A percentile compares a stretch with the other conserved stretches of the same genome.
These are phyloP conservation scores for Suhomyces choctaworum DNA, from an alignment of 1,139 yeast genomes.

Conservation along the genomic window DNA sequence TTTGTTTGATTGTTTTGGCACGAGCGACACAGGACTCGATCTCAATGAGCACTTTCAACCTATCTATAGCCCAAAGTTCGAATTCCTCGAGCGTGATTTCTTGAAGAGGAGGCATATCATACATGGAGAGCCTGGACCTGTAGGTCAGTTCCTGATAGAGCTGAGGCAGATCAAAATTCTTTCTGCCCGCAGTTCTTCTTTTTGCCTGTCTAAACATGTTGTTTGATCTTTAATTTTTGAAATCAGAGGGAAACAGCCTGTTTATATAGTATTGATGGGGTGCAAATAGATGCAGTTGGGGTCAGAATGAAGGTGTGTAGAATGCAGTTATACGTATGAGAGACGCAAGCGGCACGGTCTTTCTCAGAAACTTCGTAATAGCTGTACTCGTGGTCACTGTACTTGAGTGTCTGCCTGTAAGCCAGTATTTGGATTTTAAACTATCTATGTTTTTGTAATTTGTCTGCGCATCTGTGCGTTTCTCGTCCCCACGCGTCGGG, in stretches of 20 bases:
- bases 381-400: too few species aligned
- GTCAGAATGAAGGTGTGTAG: too few species aligned
- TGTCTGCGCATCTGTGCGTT: too few species aligned
- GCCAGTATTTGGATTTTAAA: too few species aligned
- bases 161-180: conserved; percentile 54
- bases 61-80: conserved; percentile 93
- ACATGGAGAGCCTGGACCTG: conserved; percentile 57
- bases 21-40: conserved; percentile 75
- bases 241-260: not conserved
- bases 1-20: conserved; percentile 63
- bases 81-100: conserved; percentile 91
- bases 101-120: conserved; percentile 70
- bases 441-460: too few species aligned
- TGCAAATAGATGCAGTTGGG: too few species aligned
- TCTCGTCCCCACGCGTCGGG: conserved; percentile 4
- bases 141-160: conserved; percentile 20
- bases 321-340: too few species aligned
- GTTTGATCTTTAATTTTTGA: too few species aligned
- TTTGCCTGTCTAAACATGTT: conserved; percentile 73
- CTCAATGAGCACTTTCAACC: conserved; percentile 79
- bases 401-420: too few species aligned
- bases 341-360: too few species aligned
- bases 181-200: conserved; percentile 73
- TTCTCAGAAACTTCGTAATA: too few species aligned
- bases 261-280: not conserved